Evolutionary conservation across 2,329 filamentous ascomycete genomes (phyloP), one percentile per base, ranked within the genome.

Genomic region (Cucurbitaria berberidis): DNA sequence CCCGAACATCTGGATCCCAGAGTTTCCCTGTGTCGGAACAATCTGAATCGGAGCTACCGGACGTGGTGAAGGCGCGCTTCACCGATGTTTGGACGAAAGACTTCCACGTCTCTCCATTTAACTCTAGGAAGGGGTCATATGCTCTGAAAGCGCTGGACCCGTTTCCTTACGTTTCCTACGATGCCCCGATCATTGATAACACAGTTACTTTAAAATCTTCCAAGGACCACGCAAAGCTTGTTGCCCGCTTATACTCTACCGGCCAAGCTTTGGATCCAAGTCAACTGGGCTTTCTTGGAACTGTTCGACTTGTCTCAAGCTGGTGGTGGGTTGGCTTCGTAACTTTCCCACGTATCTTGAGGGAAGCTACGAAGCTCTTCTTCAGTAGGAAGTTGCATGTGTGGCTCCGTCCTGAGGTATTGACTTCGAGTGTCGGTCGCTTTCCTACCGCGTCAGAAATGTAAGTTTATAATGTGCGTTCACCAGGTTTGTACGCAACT

Each of bases 101-200:
- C 59, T 90, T 92, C 59, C 89, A 91, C 66, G 87, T 91, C 16
- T 91, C 88, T 1, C 87, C 87, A 0, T 92, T 92, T 78, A 92
- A 89, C 68, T 78, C 78, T 39, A 68, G 80, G 24, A 77, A 81
- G 57, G 79, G 79, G 1, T 74, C 74, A 0, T 83, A 83, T 62
- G 74, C 77, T 1, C 67, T 82, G 7, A 75, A 75, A 51, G 79
- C 80, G 2, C 60, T 74, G 3, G 75, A 82, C 56, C 80, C 80
- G 2, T 74, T 81, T 19, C 68, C 68, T 16, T 65, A 60, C 8
- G 60, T 48, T 24, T 49, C 47, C 8, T 63, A 9, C 70, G 72
- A 44, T 70, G 75, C 18, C 18, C 61, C 64, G 9, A 69, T 70
- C 3, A 77, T 90, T 30, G 79, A 87, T 59, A 84, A 81, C 53